Evolutionary conservation across 148 eudicot species (phyloP).

Genomic region (Heliosperma pusillum): DNA sequence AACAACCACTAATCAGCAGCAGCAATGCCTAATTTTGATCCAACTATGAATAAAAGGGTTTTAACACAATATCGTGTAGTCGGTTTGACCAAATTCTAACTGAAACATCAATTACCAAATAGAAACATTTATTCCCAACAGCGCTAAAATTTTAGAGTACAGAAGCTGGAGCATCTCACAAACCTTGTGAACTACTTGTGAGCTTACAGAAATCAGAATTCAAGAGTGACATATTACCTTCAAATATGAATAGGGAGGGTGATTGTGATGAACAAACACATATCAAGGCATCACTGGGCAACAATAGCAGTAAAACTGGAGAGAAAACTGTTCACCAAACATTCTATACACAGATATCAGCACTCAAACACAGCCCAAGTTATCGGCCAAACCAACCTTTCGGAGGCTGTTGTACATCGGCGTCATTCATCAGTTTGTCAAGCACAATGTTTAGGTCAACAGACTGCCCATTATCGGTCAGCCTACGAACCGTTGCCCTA

Average conservation of each 20-base stretch:
- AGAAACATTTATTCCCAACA: background rate
- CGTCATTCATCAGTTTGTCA: slow-evolving; percentile 90
- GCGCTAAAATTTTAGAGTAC: background rate
- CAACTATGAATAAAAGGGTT: too few relatives aligned
- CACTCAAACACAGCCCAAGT: slow-evolving; percentile 14
- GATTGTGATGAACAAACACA: slow-evolving; percentile 2
- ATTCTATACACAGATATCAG: slow-evolving; percentile 25
- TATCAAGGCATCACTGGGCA: slow-evolving; percentile 6
- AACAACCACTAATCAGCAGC: too few relatives aligned
- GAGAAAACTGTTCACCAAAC: slow-evolving; percentile 24
- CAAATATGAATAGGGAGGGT: background rate
- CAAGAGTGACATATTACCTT: background rate
- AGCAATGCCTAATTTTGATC: too few relatives aligned
- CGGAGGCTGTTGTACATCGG: slow-evolving; percentile 61
- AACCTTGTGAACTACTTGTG: background rate
- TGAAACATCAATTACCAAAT: background rate
- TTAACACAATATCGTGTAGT: too few relatives aligned
- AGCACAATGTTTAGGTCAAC: slow-evolving; percentile 85
- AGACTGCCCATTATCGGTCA: slow-evolving; percentile 82
- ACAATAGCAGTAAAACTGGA: background rate
- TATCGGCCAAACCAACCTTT: slow-evolving; percentile 68
- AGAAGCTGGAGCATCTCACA: background rate
- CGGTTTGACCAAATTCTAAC: too few relatives aligned
- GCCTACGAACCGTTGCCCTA: slow-evolving; percentile 66
- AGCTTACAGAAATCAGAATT: background rate